Evolutionary conservation across 257 asterid genomes (phyloP), one percentile per base, ranked within the genome.

Genomic region (Haberlea rhodopensis): DNA sequence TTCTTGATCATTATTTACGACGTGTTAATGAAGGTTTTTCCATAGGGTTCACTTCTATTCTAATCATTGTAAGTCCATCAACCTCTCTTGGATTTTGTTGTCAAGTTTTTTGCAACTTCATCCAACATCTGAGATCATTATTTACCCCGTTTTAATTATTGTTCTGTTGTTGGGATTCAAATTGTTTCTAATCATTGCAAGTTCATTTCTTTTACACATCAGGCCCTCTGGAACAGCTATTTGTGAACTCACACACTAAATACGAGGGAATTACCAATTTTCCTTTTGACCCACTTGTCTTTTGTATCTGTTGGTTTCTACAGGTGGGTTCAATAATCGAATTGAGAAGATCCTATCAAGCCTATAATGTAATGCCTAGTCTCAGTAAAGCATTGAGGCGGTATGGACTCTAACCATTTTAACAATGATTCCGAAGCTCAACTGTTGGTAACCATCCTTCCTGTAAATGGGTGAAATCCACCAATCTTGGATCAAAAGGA

Each of bases 311-410:
- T 51, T 18, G 69, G 60, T 23, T 46, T 74, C 18, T 78, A 7
- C 80, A 94, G 99, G 97, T 94, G 73, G 96, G 99, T 40, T 90
- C 99, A 10, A 94, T 90, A 15, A 90, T 90, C 52, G 99, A 94
- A 57, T 37, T 94, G 76, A 84, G 99, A 83, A 84, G 99, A 78
- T 94, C 99, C 5, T 94, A 94, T 78, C 96, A 94, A 80, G 28
- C 40, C 18, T 94, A 94, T 76, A 90, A 94, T 43, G 97, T 90
- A 29, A 90, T 94, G 99, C 99, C 97, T n/a, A 81, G 87, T 75
- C 87, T 94, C 68, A 80, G 85, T 67, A 90, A 85, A 79, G 95
- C 82, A 3, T 66, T 90, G 81, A 82, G 76, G 70, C 91, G 96
- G 13, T 92, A 94, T 66, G 96, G 95, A 26, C 83, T 87, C 24